Base-by-base conservation (phyloP, 371 early-diverging fungal species). In the Actinomortierella wolfii region DNA sequence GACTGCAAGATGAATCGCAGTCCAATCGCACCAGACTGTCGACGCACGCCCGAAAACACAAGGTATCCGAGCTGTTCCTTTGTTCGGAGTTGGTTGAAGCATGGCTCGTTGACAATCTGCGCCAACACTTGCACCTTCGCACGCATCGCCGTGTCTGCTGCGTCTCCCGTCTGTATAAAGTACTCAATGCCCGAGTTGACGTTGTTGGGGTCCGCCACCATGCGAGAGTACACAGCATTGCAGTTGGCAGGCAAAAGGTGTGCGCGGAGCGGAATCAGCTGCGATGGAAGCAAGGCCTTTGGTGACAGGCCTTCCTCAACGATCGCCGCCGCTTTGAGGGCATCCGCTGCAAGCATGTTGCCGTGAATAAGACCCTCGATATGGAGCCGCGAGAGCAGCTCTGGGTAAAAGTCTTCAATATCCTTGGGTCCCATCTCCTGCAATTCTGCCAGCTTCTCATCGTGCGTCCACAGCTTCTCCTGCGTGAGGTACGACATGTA, bases 71-170 rank as follows among this genome's bases (percentile, higher is more conserved):
- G 79, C 67, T 93, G 92, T 61, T 94, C 95, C 61, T 95, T 94
- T 6, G 97, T 97, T 25, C 97, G 86, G 44, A 98, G 79, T 67
- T 90, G 90, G 76, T 96, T 90, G 78, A 96, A 98, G 65, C 89
- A 93, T 14, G 97, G 94, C 70, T 97, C 96, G 55, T 86, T 80
- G 3, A 88, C 77, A 21, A 97, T 89, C 61, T 94, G 92, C 0
- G 86, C 82, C 62, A 94, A 58, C 26, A 98, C 76, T 25, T 83
- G 83, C 25, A 90, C 63, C n/a, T 81, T 77, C 4, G 88, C 89
- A 29, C 92, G 85, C n/a, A 83, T 76, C 23, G 64, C 57, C 15
- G 74, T 80, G 51, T 87, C 79, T 14, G 81, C 80, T 28, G 83
- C 78, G 68, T 81, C 77, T 40, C 85, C 87, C 7, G 85, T 82